Conservation (phyloP, 208 protist genomes). For the Trypanosoma melophagium region DNA sequence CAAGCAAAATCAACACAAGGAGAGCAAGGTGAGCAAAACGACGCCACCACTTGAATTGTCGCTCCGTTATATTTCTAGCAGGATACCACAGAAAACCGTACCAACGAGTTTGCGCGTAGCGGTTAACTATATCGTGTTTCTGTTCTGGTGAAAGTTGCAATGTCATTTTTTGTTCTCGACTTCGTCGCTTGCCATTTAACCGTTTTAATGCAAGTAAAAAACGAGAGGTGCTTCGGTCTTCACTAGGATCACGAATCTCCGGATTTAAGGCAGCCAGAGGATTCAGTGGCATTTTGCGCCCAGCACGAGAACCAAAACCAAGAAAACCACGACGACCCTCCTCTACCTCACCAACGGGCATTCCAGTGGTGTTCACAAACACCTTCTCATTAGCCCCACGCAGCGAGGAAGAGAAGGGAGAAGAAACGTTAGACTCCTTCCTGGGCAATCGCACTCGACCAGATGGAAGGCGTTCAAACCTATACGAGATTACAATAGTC, state of each 20-base stretch:
- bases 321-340: constrained; percentile 33
- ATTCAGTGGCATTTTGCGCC: constrained; percentile 30
- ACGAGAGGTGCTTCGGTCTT: constrained; percentile 35
- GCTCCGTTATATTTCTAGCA: constrained; percentile 47
- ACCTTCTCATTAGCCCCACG: background rate
- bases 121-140: constrained; percentile 56
- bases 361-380: constrained; percentile 20
- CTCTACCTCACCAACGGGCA: constrained; percentile 24
- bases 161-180: constrained; percentile 25
- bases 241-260: background rate
- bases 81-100: constrained; percentile 50
- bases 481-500: background rate
- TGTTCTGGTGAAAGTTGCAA: constrained; percentile 60
- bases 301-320: constrained; percentile 19
- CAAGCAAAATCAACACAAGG: constrained; percentile 12
- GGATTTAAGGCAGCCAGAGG: constrained; percentile 20
- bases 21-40: constrained; percentile 35
- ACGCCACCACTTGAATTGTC: constrained; percentile 45
- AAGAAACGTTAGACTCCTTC: constrained; percentile 2
- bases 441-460: constrained; percentile 14
- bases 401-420: constrained; percentile 2
- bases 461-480: constrained; percentile 33
- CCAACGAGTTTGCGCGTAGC: constrained; percentile 54
- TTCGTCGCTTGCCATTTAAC: constrained; percentile 24
- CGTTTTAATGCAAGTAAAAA: constrained; percentile 40